Evolutionary conservation across 2,329 filamentous ascomycete species (phyloP).

Genomic region (Tolypocladium cylindrosporum): DNA sequence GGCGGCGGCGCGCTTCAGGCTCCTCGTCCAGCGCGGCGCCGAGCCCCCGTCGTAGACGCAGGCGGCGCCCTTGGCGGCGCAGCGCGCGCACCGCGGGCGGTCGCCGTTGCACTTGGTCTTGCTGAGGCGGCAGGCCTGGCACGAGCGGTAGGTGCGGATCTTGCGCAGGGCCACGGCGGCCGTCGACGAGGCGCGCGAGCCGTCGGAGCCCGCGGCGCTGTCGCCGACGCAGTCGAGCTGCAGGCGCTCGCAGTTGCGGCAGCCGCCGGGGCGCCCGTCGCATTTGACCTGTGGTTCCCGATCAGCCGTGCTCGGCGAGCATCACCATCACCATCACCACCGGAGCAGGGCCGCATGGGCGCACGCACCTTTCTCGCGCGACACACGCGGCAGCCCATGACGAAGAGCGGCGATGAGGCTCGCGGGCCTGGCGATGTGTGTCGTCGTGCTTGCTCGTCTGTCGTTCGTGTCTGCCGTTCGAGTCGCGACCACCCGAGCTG

Average conservation of each 20-base stretch:
- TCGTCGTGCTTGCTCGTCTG: too few species aligned
- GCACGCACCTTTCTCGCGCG: conserved; percentile 26
- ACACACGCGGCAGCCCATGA: conserved; percentile 30
- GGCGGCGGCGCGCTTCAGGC: conserved; percentile 13
- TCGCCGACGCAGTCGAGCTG: conserved; percentile 30
- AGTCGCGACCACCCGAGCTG: neutral
- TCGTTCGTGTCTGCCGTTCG: neutral
- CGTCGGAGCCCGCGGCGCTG: conserved; percentile 14
- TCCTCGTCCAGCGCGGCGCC: conserved; percentile 26
- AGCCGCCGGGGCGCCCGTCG: conserved; percentile 29
- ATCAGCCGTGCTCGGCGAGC: neutral
- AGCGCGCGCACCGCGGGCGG: conserved; percentile 27
- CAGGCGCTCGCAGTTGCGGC: conserved; percentile 31
- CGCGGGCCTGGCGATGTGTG: neutral
- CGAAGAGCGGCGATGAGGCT: conserved; percentile 1
- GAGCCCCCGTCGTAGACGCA: conserved; percentile 29
- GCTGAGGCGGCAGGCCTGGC: conserved; percentile 26
- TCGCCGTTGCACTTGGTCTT: conserved; percentile 33
- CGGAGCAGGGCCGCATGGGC: neutral
- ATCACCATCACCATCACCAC: neutral
- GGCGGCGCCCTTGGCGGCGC: conserved; percentile 20
- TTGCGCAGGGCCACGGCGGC: conserved; percentile 22
- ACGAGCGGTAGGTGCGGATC: conserved; percentile 30
- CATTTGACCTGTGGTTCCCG: conserved; percentile 25
- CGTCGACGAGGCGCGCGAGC: conserved; percentile 13